Percentiles rank a stretch among this genome's conserved stretches.
phyloP scores from a whole-genome alignment of 2,329 filamentous ascomycete genomes.

The Phyllosticta citriasiana region DNA sequence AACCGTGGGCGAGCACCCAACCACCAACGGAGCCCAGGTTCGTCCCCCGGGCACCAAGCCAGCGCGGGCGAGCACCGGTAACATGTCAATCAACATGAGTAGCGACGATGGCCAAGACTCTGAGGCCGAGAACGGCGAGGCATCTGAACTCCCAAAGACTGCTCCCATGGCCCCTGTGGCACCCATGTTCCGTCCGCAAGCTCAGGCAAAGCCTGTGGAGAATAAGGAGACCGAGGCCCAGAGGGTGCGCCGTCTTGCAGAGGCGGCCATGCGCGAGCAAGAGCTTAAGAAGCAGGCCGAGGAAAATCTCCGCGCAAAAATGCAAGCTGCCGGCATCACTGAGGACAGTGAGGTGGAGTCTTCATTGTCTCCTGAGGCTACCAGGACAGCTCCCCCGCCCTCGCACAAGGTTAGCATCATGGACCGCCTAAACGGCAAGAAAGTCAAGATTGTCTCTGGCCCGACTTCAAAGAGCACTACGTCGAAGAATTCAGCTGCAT shows the following conservation, averaged over 20 bases:
- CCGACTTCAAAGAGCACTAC: neutral
- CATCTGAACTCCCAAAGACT: neutral
- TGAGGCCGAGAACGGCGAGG: constrained; percentile 10
- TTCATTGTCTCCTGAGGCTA: neutral
- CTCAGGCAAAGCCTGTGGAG: constrained; percentile 9
- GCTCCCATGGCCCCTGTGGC: neutral
- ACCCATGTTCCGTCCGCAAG: constrained; percentile 10
- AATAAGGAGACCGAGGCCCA: neutral
- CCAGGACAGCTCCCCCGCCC: constrained; percentile 13
- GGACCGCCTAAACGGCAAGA: constrained; percentile 19
- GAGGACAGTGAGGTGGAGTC: neutral
- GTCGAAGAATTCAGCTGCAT: neutral
- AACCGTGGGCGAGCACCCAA: constrained; percentile 16
- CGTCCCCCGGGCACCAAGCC: constrained; percentile 18
- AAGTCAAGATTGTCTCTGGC: constrained; percentile 24
- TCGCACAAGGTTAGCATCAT: constrained; percentile 12
- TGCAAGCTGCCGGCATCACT: constrained; percentile 1
- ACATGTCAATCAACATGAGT: constrained; percentile 19
- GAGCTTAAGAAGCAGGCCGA: neutral
- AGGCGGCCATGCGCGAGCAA: neutral
- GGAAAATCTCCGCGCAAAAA: constrained; percentile 3
- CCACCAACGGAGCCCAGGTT: constrained; percentile 18
- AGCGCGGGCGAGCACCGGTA: constrained; percentile 18
- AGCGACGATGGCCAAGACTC: constrained; percentile 23
- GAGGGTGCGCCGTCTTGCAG: neutral